These are phyloP conservation scores for Suillus cothurnatus DNA, from an alignment of 768 basidiomycete genomes.

Conservation along the genomic window DNA sequence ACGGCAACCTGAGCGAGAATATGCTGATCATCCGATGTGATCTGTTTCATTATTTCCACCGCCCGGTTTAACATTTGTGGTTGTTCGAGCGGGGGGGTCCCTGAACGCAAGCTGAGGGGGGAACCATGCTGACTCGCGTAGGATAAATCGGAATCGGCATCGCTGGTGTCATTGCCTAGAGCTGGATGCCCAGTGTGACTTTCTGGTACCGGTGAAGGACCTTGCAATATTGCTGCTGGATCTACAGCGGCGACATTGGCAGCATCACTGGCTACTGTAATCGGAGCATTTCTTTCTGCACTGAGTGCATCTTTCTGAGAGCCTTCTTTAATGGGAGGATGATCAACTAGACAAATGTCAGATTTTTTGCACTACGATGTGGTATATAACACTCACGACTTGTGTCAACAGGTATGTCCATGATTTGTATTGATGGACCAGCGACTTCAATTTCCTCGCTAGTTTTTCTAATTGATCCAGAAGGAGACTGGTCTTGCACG, in stretches of 20 bases:
- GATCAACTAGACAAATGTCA: neutral
- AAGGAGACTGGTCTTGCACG: neutral
- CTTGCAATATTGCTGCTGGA: neutral
- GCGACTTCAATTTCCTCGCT: neutral
- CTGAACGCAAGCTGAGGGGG: conserved; percentile 23
- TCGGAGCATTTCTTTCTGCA: neutral
- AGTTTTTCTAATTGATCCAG: neutral
- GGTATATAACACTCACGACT: conserved; percentile 26
- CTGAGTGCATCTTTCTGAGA: neutral
- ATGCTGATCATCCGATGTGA: conserved; percentile 20
- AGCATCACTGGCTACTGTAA: neutral
- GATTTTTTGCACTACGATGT: conserved; percentile 9
- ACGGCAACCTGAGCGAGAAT: conserved; percentile 15
- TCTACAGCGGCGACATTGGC: neutral
- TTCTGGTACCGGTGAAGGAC: neutral
- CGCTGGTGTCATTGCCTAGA: conserved; percentile 13
- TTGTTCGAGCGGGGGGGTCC: conserved; percentile 23
- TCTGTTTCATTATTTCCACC: conserved; percentile 29
- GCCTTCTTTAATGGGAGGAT: neutral
- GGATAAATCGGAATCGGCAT: conserved; percentile 27
- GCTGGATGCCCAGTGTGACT: neutral
- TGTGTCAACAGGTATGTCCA: conserved; percentile 20
- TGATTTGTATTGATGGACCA: conserved; percentile 11
- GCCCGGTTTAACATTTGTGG: conserved; percentile 21
- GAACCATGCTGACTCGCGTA: conserved; percentile 25